A percentile compares a stretch with the other conserved stretches of the same genome.
Evolutionary conservation across 202 grass and related monocot species (phyloP).

Genomic region (Panicum virgatum): DNA sequence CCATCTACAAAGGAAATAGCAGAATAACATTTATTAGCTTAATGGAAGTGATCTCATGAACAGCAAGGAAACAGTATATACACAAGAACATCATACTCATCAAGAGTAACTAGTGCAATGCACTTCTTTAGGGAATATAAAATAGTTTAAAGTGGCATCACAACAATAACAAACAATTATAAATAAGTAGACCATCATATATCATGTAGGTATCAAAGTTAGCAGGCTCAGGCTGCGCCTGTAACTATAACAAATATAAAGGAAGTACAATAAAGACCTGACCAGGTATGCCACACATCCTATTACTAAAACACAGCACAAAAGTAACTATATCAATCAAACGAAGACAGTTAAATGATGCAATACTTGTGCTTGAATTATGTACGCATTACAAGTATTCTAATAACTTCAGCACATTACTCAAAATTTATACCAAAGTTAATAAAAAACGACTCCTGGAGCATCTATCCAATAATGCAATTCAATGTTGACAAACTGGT

Average conservation of each 20-base stretch:
- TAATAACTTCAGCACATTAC: background rate
- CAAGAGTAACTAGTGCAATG: background rate
- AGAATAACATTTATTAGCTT: background rate
- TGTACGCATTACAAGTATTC: background rate
- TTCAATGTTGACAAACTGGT: background rate
- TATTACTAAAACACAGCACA: background rate
- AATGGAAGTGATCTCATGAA: background rate
- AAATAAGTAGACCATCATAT: too few relatives aligned
- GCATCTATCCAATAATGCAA: background rate
- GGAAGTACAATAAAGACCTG: background rate
- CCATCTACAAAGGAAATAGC: constrained; percentile 42
- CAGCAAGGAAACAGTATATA: background rate
- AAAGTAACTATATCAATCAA: background rate
- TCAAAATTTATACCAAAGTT: background rate
- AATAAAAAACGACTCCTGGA: background rate
- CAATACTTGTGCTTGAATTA: background rate
- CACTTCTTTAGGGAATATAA: background rate
- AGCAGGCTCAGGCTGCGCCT: background rate
- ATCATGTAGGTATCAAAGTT: background rate
- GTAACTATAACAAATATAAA: background rate
- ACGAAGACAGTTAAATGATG: background rate
- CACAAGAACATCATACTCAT: too few relatives aligned
- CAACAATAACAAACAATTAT: too few relatives aligned
- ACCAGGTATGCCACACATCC: background rate
- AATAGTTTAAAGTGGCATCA: background rate